Evolutionary conservation across 192 early-diverging fungal genomes (phyloP).

Genomic region (Backusella morwellensis): DNA sequence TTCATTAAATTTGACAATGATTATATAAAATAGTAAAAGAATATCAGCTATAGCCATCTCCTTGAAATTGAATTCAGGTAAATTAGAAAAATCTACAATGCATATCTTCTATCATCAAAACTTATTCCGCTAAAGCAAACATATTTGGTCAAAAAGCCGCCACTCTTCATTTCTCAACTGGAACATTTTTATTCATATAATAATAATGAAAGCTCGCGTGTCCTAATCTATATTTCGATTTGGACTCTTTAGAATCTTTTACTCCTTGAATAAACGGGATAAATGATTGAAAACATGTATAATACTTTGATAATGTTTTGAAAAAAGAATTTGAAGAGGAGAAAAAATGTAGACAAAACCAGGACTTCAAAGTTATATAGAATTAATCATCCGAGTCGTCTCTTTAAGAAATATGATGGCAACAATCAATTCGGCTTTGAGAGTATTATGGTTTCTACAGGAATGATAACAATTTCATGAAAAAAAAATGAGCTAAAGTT

Average conservation of each 20-base stretch:
- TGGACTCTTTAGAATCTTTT: background rate
- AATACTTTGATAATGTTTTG: background rate
- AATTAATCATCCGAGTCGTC: background rate
- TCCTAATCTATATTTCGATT: background rate
- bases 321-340: background rate
- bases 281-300: constrained; percentile 2
- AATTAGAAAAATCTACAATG: background rate
- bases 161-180: background rate
- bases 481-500: background rate
- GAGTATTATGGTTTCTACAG: background rate
- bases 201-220: background rate
- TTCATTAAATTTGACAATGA: background rate
- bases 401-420: background rate
- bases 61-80: background rate
- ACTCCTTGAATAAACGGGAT: background rate
- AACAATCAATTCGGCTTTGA: background rate
- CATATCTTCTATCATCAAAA: background rate
- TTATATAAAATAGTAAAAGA: background rate
- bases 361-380: background rate
- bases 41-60: background rate
- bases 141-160: background rate
- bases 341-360: background rate
- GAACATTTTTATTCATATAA: background rate
- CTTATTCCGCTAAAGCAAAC: background rate
- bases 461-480: background rate